Percentiles rank a stretch among this genome's conserved stretches.
phyloP scores from a whole-genome alignment of 2,329 filamentous ascomycete species.

The Colletotrichum agaves region DNA sequence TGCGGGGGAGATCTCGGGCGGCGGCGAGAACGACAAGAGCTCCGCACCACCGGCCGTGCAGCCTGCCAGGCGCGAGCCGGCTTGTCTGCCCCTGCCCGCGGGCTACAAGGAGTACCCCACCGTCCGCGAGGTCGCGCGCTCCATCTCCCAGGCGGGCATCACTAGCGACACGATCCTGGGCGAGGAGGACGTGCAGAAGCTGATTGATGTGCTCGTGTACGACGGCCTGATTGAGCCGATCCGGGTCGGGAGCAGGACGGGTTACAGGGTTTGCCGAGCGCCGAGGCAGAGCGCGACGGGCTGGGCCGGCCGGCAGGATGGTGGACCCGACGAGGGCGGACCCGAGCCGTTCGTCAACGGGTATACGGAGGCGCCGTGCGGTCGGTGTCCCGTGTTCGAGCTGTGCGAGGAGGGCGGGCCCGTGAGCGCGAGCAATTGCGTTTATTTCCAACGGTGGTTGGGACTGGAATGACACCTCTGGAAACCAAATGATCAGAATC shows the following conservation, averaged over 20 bases:
- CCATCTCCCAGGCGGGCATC: constrained; percentile 75
- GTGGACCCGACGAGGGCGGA: constrained; percentile 49
- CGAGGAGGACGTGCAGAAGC: constrained; percentile 82
- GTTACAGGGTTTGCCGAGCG: constrained; percentile 64
- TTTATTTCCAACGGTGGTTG: constrained; percentile 91
- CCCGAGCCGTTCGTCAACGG: constrained; percentile 70
- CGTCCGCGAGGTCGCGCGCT: constrained; percentile 78
- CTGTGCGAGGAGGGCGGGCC: constrained; percentile 91
- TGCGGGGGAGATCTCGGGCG: constrained; percentile 57
- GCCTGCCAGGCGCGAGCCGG: constrained; percentile 47
- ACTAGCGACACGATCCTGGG: constrained; percentile 77
- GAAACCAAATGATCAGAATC: neutral
- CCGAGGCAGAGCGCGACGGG: constrained; percentile 55
- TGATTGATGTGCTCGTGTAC: constrained; percentile 89
- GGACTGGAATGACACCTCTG: constrained; percentile 51
- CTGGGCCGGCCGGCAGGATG: constrained; percentile 52
- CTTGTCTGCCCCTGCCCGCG: constrained; percentile 65
- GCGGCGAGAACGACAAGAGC: constrained; percentile 45
- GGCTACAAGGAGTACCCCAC: constrained; percentile 85
- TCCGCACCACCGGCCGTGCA: constrained; percentile 44
- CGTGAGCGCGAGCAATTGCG: constrained; percentile 88
- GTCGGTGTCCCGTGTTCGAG: constrained; percentile 91
- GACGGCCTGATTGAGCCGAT: constrained; percentile 84
- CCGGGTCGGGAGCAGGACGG: constrained; percentile 58
- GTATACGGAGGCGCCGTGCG: constrained; percentile 89